Base-by-base conservation (phyloP, 1,139 yeast genomes). In the Chernovozyma aurita region DNA sequence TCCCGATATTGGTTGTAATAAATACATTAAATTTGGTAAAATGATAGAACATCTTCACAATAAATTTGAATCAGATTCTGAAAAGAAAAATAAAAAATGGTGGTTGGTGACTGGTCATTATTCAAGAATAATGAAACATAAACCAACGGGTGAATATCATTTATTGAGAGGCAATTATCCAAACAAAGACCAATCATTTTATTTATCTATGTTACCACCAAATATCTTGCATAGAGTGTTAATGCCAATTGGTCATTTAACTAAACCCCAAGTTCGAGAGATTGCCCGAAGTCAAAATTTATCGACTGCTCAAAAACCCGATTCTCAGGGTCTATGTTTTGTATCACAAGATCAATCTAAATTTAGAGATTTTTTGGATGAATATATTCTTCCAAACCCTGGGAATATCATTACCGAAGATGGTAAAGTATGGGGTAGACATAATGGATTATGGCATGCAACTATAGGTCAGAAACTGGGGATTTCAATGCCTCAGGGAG, bases 91-190 rank as follows among this genome's bases (percentile, higher is more conserved):
- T 2, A 40, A 43, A 33, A 38, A 48, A 28, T 85, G 92, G 82
- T 86, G 95, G 95, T 59, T 92, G 13, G 97, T 87, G 1, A 88
- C 97, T 0, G 99, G 98, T 3, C 98, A 92, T 56, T 92, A 92
- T 57, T 80, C 95, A 0, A 63, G 92, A 38, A 61, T 85, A 4
- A 61, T 80, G 60, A 48, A 53, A 25, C 57, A 59, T 40, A 39
- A 47, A 0, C 33, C 41, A 1, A 47, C 61, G 1, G 62, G 59
- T 0, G 61, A 64, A 18, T 48, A 48, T 26, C 80, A 76, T 45
- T 56, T 90, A 15, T 55, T 84, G 30, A 62, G 94, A 35, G 84
- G 87, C 0, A 60, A 53, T 22, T 79, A 82, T 46, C 61, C 53
- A 21, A 63, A 63, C 13, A 94, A 94, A 51, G 98, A 92, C 58